Evolutionary conservation across 192 early-diverging fungal species (phyloP), one percentile per base, ranked within the genome.

Genomic region (Geranomyces variabilis): DNA sequence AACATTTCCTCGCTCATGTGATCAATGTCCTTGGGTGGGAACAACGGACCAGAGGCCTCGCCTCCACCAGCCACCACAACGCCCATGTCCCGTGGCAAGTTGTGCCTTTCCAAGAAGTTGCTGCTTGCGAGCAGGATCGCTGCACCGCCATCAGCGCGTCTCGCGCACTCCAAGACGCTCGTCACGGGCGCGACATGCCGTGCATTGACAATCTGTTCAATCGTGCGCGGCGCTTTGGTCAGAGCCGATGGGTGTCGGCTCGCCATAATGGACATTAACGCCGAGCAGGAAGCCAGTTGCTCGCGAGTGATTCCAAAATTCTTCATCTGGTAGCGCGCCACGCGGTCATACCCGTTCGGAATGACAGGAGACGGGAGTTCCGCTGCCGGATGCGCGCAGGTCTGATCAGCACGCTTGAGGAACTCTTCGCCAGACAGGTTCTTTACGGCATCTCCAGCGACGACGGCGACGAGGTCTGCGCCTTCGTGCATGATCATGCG

Each of bases 231-330:
- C 30, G 6, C 53, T 14, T 49, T 15, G 12, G 80, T 82, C 14
- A 82, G 62, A 1, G 80, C 80, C 29, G 45, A 49, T 14, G 80
- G 80, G 61, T 82, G 80, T 13, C 77, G 29, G 15, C 72, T 70
- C 44, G 80, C 80, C 80, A 82, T 82, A 36, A 79, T 62, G 24
- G 77, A 79, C 72, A 75, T 75, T n/a, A 79, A 61, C 6, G 77
- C 69, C 0, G 77, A 79, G 30, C 73, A 79, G 29, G 58, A 46
- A 7, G 80, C 80, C 56, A 82, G 51, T 58, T 82, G 77, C 14
- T 76, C 73, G 12, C 80, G 29, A 0, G 76, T 79, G 6, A 71
- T 53, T 4, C 80, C 80, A 63, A 67, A 82, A 15, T 77, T 73
- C 21, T 48, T 28, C 77, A 82, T 82, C 58, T 82, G 80, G 59